Percentiles rank a stretch among this genome's conserved stretches.
phyloP scores from a whole-genome alignment of 805 yeast species.

The Yamadazyma nakazawae region DNA sequence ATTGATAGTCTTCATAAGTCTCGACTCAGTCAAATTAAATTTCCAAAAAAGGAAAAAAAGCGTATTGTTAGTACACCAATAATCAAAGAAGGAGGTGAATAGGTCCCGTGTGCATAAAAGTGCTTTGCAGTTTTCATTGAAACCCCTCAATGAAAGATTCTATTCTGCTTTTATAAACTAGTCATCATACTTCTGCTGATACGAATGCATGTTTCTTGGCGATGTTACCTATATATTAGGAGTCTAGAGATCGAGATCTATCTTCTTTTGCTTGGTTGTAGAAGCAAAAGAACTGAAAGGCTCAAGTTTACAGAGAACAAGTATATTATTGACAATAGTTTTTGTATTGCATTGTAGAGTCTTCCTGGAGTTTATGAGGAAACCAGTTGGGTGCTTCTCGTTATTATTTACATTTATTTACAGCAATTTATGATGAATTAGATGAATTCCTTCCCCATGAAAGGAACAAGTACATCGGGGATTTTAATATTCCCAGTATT shows the following conservation, averaged over 20 bases:
- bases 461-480: slow-evolving; percentile 66
- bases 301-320: too few relatives aligned
- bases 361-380: too few relatives aligned
- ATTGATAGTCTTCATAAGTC: slow-evolving; percentile 12
- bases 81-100: slow-evolving; percentile 1
- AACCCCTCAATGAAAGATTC: not conserved
- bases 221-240: too few relatives aligned
- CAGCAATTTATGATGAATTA: slow-evolving; percentile 9
- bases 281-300: too few relatives aligned
- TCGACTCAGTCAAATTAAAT: slow-evolving; percentile 7
- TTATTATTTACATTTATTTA: not conserved
- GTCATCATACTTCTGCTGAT: too few relatives aligned
- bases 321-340: too few relatives aligned
- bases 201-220: too few relatives aligned
- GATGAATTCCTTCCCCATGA: slow-evolving; percentile 55
- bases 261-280: too few relatives aligned
- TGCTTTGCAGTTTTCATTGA: not conserved
- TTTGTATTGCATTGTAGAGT: too few relatives aligned
- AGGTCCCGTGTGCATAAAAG: not conserved
- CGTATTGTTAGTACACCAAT: slow-evolving; percentile 29
- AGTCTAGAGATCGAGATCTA: too few relatives aligned
- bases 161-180: too few relatives aligned
- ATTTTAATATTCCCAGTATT: slow-evolving; percentile 49
- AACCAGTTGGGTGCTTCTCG: too few relatives aligned
- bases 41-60: slow-evolving; percentile 12